Evolutionary conservation across 192 early-diverging fungal genomes (phyloP).

Genomic region (Rhizophagus clarus): DNA sequence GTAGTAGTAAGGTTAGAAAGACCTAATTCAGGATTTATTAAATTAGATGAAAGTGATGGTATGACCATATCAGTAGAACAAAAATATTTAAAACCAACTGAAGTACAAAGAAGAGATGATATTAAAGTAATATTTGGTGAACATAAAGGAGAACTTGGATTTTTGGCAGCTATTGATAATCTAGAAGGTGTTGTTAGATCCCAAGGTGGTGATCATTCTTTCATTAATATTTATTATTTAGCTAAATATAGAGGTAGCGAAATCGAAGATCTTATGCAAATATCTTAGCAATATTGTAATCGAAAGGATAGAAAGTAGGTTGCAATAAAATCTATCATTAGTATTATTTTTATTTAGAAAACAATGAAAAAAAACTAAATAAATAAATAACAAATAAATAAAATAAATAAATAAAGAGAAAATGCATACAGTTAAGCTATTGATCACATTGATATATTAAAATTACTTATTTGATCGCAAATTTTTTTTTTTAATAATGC

Average conservation of each 20-base stretch:
- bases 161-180: constrained; percentile 72
- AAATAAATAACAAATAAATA: no score
- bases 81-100: constrained; percentile 51
- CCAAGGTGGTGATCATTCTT: constrained; percentile 58
- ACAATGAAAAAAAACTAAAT: no score
- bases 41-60: constrained; percentile 46
- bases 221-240: constrained; percentile 55
- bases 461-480: no score
- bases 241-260: constrained; percentile 51
- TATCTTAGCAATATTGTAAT: not conserved
- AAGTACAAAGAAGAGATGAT: constrained; percentile 71
- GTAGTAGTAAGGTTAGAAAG: constrained; percentile 53
- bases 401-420: no score
- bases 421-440: no score
- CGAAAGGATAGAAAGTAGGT: no score
- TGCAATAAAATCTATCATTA: no score
- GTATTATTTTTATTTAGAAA: no score
- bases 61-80: constrained; percentile 44
- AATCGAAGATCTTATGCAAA: constrained; percentile 13
- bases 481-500: no score
- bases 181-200: constrained; percentile 74
- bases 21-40: not conserved
- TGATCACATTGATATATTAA: no score
- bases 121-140: constrained; percentile 69
- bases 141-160: constrained; percentile 60